Percentiles rank a stretch among this genome's conserved stretches.
Evolutionary conservation across 2,329 filamentous ascomycete genomes (phyloP).

Genomic region (Cercospora berteroae): DNA sequence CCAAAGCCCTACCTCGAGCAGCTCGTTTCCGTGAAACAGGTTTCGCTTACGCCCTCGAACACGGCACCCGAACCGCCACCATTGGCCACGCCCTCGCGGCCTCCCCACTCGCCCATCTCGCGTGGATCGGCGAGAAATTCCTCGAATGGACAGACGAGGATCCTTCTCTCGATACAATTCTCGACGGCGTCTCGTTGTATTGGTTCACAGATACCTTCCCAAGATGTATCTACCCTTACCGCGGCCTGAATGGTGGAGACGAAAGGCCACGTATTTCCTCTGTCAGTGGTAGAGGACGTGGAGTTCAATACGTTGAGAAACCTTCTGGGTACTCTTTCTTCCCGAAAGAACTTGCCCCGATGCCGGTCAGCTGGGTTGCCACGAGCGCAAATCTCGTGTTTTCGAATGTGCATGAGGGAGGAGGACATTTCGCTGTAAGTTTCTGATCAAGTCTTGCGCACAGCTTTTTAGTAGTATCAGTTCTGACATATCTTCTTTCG

Average conservation of each 20-base stretch:
- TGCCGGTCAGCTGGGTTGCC: conserved; percentile 40
- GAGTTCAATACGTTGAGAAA: conserved; percentile 39
- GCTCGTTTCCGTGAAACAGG: conserved; percentile 45
- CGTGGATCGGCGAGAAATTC: conserved; percentile 59
- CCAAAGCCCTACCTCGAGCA: conserved; percentile 40
- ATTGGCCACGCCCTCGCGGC: conserved; percentile 55
- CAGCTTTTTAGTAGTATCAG: background rate
- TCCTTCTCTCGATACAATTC: conserved; percentile 44
- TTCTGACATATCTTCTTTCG: background rate
- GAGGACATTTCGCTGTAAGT: conserved; percentile 41
- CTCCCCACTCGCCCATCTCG: conserved; percentile 56
- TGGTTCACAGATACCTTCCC: conserved; percentile 55
- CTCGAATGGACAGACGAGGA: conserved; percentile 52
- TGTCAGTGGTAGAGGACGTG: conserved; percentile 12
- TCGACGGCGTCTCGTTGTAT: conserved; percentile 52
- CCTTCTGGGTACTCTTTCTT: conserved; percentile 48
- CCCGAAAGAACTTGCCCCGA: conserved; percentile 43
- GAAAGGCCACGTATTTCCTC: conserved; percentile 23
- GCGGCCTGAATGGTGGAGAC: conserved; percentile 29
- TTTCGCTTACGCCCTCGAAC: conserved; percentile 52
- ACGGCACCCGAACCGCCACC: conserved; percentile 56
- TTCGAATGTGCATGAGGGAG: conserved; percentile 40
- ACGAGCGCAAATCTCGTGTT: conserved; percentile 40
- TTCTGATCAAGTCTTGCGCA: background rate
- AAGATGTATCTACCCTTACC: conserved; percentile 51